phyloP scores from a whole-genome alignment of 139 green algal species.

The Chlamydomonas asymmetrica region DNA sequence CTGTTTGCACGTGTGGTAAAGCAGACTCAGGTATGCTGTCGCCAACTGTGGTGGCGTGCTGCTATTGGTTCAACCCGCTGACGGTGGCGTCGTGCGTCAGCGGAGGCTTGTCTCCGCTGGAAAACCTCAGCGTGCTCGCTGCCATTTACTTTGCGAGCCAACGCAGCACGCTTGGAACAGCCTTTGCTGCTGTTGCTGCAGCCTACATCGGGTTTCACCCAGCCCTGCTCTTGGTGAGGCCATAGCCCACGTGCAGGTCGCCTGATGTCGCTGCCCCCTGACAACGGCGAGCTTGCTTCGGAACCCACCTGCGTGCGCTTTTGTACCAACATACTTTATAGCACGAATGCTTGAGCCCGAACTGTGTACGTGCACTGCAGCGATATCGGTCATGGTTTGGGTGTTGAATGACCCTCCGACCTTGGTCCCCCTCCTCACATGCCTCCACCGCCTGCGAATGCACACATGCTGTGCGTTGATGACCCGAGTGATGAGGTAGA shows the following conservation, averaged over 20 bases:
- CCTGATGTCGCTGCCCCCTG: not conserved
- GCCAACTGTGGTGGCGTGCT: not conserved
- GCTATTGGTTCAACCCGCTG: conserved; percentile 61
- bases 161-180: conserved; percentile 19
- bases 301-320: too few relatives aligned
- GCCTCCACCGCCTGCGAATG: too few relatives aligned
- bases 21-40: not conserved
- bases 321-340: too few relatives aligned
- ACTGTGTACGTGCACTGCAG: too few relatives aligned
- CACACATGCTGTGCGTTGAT: too few relatives aligned
- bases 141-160: conserved; percentile 16
- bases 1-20: not conserved
- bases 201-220: conserved; percentile 47
- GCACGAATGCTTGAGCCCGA: too few relatives aligned
- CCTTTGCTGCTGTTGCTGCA: conserved; percentile 23
- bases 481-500: too few relatives aligned
- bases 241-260: not conserved
- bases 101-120: conserved; percentile 38
- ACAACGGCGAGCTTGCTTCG: too few relatives aligned
- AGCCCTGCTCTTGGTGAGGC: conserved; percentile 45
- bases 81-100: conserved; percentile 29
- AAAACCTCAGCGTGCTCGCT: conserved; percentile 36
- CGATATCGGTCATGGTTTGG: too few relatives aligned
- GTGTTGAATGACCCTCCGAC: too few relatives aligned
- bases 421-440: too few relatives aligned